Base-by-base conservation (phyloP, 2,329 filamentous ascomycete species). In the Metarhizium robertsii region DNA sequence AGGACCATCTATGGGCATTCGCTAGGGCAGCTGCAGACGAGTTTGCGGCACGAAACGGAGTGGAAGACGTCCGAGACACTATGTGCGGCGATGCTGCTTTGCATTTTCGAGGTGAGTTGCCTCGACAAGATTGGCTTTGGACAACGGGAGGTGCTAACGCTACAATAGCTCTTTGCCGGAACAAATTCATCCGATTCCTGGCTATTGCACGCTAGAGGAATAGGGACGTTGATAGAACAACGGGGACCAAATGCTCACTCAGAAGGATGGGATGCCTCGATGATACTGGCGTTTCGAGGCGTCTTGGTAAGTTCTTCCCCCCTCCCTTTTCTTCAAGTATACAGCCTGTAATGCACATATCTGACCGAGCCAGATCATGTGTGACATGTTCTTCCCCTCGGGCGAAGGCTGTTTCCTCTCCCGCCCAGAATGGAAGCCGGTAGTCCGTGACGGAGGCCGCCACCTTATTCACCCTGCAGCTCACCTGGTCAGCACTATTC, bases 61-160 rank as follows among this genome's bases (percentile, higher is more conserved):
- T 75, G 72, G 72, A 69, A 64, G 57, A 62, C 68, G 14, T 63
- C 70, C 1, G 73, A 74, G 61, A 75, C 72, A n/a, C 61, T 74
- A 30, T 73, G 70, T 53, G 63, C 75, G 2, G 66, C 71, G 48
- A 72, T 74, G 60, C 59, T 75, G 43, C 60, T 74, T 45, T 71
- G 71, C 53, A 61, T 72, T 16, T 74, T 68, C 38, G 73, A 74
- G 67, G 69, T 73, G 63, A 50, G 58, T 36, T 29, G 52, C 43
- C 34, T 20, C 18, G 47, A 48, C 38, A 56, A 14, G 7, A 29
- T 30, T 30, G 30, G 18, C 14, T 4, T 29, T 30, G 25, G 20
- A n/a, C 25, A 30, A 3, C 20, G 25, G 2, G 45, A 3, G 25
- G n/a, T 48, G 45, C 45, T 30, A 30, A 48, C 20, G 20, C 20